Conservation (phyloP, 352 stramenopile species). For the Thalassiosira tumida region DNA sequence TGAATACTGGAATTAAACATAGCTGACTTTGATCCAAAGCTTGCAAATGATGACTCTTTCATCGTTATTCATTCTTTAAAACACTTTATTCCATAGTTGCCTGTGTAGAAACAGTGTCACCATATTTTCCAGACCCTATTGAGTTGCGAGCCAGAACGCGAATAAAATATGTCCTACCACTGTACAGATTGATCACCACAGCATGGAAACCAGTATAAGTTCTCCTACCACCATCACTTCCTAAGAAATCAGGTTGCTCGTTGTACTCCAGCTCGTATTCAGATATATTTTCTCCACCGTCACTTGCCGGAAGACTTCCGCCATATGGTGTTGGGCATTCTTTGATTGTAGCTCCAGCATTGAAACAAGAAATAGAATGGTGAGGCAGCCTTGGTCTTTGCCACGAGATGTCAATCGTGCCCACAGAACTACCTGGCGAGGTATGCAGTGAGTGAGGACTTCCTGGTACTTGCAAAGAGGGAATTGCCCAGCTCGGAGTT, state of each 20-base stretch:
- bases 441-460: slow-evolving; percentile 75
- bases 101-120: slow-evolving; percentile 11
- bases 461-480: slow-evolving; percentile 82
- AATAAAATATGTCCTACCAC: slow-evolving; percentile 92
- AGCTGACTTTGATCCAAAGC: too few relatives aligned
- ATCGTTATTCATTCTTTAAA: too few relatives aligned
- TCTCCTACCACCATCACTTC: slow-evolving; percentile 78
- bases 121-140: slow-evolving; percentile 81
- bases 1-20: too few relatives aligned
- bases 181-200: slow-evolving; percentile 92
- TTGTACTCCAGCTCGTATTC: slow-evolving; percentile 87
- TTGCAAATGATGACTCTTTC: too few relatives aligned
- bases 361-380: slow-evolving; percentile 82
- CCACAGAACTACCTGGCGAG: slow-evolving; percentile 25
- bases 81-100: too few relatives aligned
- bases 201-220: slow-evolving; percentile 66
- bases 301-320: slow-evolving; percentile 76
- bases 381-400: slow-evolving; percentile 79
- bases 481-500: slow-evolving; percentile 71
- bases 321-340: slow-evolving; percentile 86
- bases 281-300: slow-evolving; percentile 81
- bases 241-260: slow-evolving; percentile 80
- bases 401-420: slow-evolving; percentile 83
- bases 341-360: slow-evolving; percentile 49
- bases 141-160: slow-evolving; percentile 91